Percentiles rank a stretch among this genome's conserved stretches.
phyloP scores from a whole-genome alignment of 164 flowering plant species.

The Litsea cubeba region DNA sequence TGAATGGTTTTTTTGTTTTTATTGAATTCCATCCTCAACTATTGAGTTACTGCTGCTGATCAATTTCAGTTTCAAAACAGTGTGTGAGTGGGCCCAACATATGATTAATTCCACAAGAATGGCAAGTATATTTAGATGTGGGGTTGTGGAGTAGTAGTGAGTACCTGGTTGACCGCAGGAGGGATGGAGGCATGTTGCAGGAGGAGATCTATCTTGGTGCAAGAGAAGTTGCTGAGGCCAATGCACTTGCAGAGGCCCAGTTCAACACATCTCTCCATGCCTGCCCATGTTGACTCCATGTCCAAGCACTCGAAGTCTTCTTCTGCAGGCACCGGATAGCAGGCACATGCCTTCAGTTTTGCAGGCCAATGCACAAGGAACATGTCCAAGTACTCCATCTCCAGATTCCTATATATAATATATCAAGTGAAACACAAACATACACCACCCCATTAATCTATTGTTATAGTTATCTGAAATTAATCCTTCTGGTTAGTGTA shows the following conservation, averaged over 20 bases:
- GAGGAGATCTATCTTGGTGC: slow-evolving; percentile 42
- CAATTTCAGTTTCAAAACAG: too few relatives aligned
- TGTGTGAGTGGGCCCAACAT: too few relatives aligned
- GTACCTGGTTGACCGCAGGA: slow-evolving; percentile 77
- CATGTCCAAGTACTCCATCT: slow-evolving; percentile 71
- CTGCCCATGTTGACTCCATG: slow-evolving; percentile 64
- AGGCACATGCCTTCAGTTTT: slow-evolving; percentile 47
- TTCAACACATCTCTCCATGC: slow-evolving; percentile 70
- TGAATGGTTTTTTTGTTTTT: too few relatives aligned
- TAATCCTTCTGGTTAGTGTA: background rate
- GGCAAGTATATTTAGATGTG: too few relatives aligned
- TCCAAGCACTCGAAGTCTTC: slow-evolving; percentile 59
- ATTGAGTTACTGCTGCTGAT: too few relatives aligned
- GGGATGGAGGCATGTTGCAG: slow-evolving; percentile 46
- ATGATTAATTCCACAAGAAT: too few relatives aligned
- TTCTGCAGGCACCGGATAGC: slow-evolving; percentile 43
- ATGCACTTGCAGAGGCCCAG: slow-evolving; percentile 59
- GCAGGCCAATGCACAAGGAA: slow-evolving; percentile 84
- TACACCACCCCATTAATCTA: background rate
- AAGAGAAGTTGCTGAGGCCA: slow-evolving; percentile 82
- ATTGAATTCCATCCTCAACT: too few relatives aligned
- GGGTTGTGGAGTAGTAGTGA: too few relatives aligned
- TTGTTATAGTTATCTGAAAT: too few relatives aligned
- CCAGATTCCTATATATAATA: slow-evolving; percentile 50
- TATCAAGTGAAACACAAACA: background rate